phyloP scores from a whole-genome alignment of 2,329 filamentous ascomycete species.

The Pestalotiopsis sp. region DNA sequence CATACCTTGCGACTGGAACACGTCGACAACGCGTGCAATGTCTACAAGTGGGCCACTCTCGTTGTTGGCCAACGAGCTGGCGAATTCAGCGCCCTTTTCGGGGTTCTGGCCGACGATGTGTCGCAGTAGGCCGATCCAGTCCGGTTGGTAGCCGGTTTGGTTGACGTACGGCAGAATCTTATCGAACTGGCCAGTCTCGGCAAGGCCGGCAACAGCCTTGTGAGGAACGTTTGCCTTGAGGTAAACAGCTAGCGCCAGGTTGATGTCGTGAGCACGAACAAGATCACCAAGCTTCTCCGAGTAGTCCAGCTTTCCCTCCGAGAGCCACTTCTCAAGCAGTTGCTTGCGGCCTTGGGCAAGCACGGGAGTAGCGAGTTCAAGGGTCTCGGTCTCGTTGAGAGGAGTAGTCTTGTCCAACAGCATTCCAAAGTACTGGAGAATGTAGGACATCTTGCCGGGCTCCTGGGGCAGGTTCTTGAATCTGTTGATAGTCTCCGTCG shows the following conservation, averaged over 20 bases:
- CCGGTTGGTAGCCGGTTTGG: slow-evolving; percentile 86
- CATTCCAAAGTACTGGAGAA: slow-evolving; percentile 97
- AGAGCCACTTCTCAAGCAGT: slow-evolving; percentile 96
- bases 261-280: slow-evolving; percentile 85
- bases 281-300: slow-evolving; percentile 97
- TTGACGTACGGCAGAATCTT: slow-evolving; percentile 92
- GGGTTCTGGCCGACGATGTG: slow-evolving; percentile 90
- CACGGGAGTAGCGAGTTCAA: slow-evolving; percentile 92
- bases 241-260: slow-evolving; percentile 86
- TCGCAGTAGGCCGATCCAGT: slow-evolving; percentile 89
- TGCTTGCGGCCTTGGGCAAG: slow-evolving; percentile 94
- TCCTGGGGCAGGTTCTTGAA: slow-evolving; percentile 86
- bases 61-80: slow-evolving; percentile 86
- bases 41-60: slow-evolving; percentile 87
- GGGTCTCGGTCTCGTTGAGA: slow-evolving; percentile 89
- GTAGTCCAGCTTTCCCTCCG: slow-evolving; percentile 92
- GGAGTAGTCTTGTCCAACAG: slow-evolving; percentile 86
- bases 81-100: slow-evolving; percentile 94
- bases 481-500: slow-evolving; percentile 87
- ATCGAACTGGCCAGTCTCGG: slow-evolving; percentile 95
- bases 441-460: slow-evolving; percentile 86
- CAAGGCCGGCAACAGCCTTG: slow-evolving; percentile 93
- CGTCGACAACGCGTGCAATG: slow-evolving; percentile 91
- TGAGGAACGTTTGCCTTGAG: slow-evolving; percentile 86
- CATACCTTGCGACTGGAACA: slow-evolving; percentile 98